Conservation (phyloP, 805 yeast genomes). For the Metschnikowia santaceciliae region DNA sequence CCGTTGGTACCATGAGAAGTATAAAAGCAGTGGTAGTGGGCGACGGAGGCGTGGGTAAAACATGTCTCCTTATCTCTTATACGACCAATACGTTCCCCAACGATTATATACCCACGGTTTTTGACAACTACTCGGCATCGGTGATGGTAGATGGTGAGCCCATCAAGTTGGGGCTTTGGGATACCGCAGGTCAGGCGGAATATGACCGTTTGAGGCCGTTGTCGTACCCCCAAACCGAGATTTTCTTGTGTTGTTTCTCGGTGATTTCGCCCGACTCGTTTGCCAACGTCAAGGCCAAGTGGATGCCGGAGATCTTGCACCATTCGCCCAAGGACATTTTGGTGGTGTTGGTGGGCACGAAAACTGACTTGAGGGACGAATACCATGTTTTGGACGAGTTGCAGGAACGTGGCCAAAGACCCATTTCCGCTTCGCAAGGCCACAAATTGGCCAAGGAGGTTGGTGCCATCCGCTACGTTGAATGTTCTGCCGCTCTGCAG, state of each 20-base stretch:
- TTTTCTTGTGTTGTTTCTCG: constrained; percentile 82
- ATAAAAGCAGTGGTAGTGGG: constrained; percentile 93
- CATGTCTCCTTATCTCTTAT: constrained; percentile 81
- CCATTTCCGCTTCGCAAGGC: constrained; percentile 63
- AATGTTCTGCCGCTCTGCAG: constrained; percentile 89
- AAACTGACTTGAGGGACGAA: constrained; percentile 80
- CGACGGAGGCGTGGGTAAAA: constrained; percentile 95
- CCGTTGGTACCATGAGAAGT: constrained; percentile 54
- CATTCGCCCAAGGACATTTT: constrained; percentile 71
- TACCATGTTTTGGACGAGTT: constrained; percentile 69
- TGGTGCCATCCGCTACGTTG: constrained; percentile 71
- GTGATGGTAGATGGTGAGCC: constrained; percentile 80
- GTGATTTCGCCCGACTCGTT: constrained; percentile 77
- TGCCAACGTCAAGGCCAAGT: constrained; percentile 71
- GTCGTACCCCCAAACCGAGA: constrained; percentile 89
- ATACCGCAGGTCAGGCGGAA: constrained; percentile 94
- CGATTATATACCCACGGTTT: constrained; percentile 91
- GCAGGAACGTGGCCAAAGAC: constrained; percentile 56
- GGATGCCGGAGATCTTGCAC: constrained; percentile 79
- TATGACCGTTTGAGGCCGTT: constrained; percentile 86
- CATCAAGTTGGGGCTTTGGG: constrained; percentile 86
- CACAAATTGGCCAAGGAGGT: constrained; percentile 61
- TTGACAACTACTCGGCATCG: constrained; percentile 85
- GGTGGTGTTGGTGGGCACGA: constrained; percentile 81
- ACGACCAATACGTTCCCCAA: constrained; percentile 91